These are phyloP conservation scores for Linnemannia zychae DNA, from an alignment of 192 early-diverging fungal genomes.

Conservation along the genomic window DNA sequence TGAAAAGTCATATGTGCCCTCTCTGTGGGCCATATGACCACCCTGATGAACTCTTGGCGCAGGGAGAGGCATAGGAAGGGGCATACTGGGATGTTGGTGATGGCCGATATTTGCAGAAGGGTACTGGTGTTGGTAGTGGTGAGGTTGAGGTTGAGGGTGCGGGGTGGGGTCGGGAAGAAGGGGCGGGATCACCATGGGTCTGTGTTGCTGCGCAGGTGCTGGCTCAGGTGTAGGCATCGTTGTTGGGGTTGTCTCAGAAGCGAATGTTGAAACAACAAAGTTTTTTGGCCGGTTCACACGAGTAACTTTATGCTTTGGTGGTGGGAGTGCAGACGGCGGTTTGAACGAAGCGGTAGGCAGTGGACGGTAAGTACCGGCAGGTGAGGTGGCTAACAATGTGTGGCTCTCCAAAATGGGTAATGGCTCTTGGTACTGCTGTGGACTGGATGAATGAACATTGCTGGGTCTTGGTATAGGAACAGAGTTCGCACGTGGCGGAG, in stretches of 20 bases:
- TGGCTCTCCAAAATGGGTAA: neutral
- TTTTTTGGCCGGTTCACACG: constrained; percentile 39
- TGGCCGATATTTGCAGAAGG: neutral
- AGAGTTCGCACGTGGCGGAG: constrained; percentile 24
- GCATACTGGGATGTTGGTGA: neutral
- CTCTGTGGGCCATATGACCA: neutral
- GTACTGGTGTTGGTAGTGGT: neutral
- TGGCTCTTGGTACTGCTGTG: neutral
- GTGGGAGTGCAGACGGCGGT: constrained; percentile 14
- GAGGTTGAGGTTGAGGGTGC: neutral
- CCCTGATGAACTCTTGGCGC: neutral
- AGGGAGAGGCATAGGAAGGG: neutral
- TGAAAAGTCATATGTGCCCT: neutral
- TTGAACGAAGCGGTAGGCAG: neutral
- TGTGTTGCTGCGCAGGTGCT: neutral
- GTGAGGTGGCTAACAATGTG: neutral
- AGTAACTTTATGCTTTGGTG: constrained; percentile 42
- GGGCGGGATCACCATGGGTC: neutral
- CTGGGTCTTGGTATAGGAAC: constrained; percentile 7
- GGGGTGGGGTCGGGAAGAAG: neutral
- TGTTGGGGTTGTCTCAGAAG: neutral
- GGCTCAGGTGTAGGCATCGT: neutral
- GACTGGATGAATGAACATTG: neutral
- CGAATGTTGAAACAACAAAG: constrained; percentile 23
- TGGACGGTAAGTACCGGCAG: neutral